Evolutionary conservation across 306 rosid genomes (phyloP).

Genomic region (Vicia villosa): DNA sequence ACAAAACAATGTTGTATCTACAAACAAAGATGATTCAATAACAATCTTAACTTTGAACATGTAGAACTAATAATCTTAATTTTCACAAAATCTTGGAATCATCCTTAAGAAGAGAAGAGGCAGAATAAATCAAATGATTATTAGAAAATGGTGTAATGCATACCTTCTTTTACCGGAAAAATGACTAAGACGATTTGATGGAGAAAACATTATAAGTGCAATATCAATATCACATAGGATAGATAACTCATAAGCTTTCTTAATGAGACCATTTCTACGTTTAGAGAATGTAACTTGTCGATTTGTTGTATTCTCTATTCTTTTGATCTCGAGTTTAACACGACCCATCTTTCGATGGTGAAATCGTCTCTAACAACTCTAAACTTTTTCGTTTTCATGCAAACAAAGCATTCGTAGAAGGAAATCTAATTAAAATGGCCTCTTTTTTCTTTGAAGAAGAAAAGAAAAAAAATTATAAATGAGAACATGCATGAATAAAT

Average conservation of each 20-base stretch:
- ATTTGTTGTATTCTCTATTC: constrained; percentile 74
- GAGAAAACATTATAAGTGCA: constrained; percentile 82
- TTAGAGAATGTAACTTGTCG: constrained; percentile 87
- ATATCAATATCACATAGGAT: constrained; percentile 83
- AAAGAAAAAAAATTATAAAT: constrained; percentile 13
- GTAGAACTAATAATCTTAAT: neutral
- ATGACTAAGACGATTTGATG: constrained; percentile 64
- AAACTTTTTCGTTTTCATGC: neutral
- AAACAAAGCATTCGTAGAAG: constrained; percentile 34
- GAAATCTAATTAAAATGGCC: constrained; percentile 39
- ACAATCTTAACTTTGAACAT: neutral
- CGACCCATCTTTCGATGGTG: constrained; percentile 63
- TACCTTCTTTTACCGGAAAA: constrained; percentile 77
- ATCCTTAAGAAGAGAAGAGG: neutral
- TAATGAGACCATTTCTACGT: constrained; percentile 85
- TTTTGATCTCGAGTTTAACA: constrained; percentile 81
- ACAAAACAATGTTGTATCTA: neutral
- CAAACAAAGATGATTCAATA: neutral
- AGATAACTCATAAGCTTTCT: constrained; percentile 82
- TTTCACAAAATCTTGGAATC: neutral
- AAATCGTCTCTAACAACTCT: neutral
- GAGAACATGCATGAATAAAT: constrained; percentile 53
- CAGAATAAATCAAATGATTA: neutral
- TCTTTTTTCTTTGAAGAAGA: constrained; percentile 27
- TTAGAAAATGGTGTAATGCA: neutral